These are phyloP conservation scores for Talaromyces ruber DNA, from an alignment of 495 filamentous ascomycete genomes.

Conservation along the genomic window DNA sequence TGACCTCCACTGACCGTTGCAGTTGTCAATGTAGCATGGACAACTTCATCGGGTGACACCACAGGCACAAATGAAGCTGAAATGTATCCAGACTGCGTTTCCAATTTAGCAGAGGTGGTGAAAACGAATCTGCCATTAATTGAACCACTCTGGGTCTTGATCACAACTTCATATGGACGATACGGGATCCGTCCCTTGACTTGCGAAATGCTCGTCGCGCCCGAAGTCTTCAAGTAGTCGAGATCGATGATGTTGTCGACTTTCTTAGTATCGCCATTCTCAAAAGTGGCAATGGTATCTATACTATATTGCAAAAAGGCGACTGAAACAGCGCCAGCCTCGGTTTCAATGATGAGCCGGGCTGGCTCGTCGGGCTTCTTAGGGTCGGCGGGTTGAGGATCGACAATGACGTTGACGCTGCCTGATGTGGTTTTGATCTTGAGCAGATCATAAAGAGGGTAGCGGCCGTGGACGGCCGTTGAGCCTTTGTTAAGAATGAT, in stretches of 20 bases:
- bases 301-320: not conserved
- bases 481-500: conserved; percentile 7
- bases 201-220: not conserved
- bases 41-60: not conserved
- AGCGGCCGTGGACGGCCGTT: conserved; percentile 8
- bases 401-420: conserved; percentile 10
- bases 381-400: conserved; percentile 12
- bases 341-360: conserved; percentile 7
- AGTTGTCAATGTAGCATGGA: conserved; percentile 1
- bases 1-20: conserved; percentile 4
- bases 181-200: conserved; percentile 1
- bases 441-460: conserved; percentile 20
- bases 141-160: conserved; percentile 8
- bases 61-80: conserved; percentile 7
- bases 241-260: not conserved
- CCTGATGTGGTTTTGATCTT: conserved; percentile 13
- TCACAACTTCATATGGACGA: conserved; percentile 12
- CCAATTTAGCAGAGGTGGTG: conserved; percentile 5
- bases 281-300: not conserved
- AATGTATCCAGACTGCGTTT: conserved; percentile 6
- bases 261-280: not conserved
- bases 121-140: conserved; percentile 9
- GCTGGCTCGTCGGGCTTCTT: conserved; percentile 11
- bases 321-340: conserved; percentile 8
- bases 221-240: not conserved